A percentile compares a stretch with the other conserved stretches of the same genome.
Conservation (phyloP, 2,329 filamentous ascomycete genomes). For the Ophiocordyceps unilateralis region DNA sequence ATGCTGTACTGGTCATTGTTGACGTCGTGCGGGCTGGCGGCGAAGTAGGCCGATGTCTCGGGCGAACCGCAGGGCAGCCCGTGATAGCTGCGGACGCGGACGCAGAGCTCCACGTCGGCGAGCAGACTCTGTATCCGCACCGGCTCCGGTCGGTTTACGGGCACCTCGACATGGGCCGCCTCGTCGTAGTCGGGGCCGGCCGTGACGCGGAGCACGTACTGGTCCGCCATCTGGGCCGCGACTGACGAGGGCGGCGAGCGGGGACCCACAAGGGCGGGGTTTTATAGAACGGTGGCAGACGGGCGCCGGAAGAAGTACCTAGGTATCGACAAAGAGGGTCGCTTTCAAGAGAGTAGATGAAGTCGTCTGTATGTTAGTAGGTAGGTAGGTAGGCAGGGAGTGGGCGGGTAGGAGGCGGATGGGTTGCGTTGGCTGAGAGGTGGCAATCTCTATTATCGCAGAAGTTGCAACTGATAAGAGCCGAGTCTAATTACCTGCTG, state of each 20-base stretch:
- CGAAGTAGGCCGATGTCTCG: conserved; percentile 60
- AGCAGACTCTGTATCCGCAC: conserved; percentile 44
- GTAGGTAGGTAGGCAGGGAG: no score
- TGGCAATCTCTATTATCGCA: no score
- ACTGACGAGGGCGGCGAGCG: not conserved
- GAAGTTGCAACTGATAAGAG: no score
- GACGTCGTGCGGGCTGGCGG: conserved; percentile 44
- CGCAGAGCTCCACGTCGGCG: conserved; percentile 50
- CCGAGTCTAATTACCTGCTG: no score
- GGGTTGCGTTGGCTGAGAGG: no score
- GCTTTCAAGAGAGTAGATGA: no score
- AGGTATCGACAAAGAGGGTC: no score
- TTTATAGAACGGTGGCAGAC: not conserved
- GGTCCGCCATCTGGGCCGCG: conserved; percentile 34
- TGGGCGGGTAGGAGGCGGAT: no score
- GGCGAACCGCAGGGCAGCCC: conserved; percentile 61
- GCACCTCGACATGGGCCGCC: conserved; percentile 53
- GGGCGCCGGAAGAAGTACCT: no score
- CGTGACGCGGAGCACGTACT: conserved; percentile 68
- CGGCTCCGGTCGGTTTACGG: conserved; percentile 53
- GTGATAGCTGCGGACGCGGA: conserved; percentile 50
- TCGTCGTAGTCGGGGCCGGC: conserved; percentile 63
- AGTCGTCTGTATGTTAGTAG: no score
- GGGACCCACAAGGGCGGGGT: not conserved
- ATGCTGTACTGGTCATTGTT: conserved; percentile 73